Conservation (phyloP, 139 green algal genomes). For the Trebouxia sp. region DNA sequence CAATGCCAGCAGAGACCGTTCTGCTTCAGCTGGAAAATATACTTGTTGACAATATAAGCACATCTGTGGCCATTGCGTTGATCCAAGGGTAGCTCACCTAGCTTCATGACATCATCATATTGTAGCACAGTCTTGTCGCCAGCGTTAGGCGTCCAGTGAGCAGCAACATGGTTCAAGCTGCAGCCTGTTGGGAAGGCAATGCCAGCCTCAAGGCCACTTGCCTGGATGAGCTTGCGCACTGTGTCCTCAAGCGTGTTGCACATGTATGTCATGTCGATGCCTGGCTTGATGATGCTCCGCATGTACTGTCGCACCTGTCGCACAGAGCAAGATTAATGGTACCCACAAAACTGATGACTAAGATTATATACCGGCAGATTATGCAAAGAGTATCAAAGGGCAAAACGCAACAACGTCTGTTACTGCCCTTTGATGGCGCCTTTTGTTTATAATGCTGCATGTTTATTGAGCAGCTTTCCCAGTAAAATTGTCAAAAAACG, state of each 20-base stretch:
- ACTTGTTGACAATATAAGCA: no score
- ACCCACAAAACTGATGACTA: no score
- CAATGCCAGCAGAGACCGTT: slow-evolving; percentile 90
- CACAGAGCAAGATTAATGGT: no score
- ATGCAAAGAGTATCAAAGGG: no score
- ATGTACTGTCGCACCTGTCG: slow-evolving; percentile 92
- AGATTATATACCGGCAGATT: no score
- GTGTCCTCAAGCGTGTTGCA: slow-evolving; percentile 93
- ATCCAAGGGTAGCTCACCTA: slow-evolving; percentile 50
- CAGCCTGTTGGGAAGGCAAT: slow-evolving; percentile 94
- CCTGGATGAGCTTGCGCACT: slow-evolving; percentile 89
- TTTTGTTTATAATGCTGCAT: no score
- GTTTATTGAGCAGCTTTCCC: no score
- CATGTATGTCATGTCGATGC: slow-evolving; percentile 88
- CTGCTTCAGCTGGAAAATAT: no score
- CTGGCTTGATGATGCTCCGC: slow-evolving; percentile 85
- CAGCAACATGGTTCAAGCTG: slow-evolving; percentile 94
- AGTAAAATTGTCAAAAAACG: no score
- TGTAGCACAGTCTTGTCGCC: slow-evolving; percentile 97
- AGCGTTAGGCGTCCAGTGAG: slow-evolving; percentile 97
- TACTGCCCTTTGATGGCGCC: no score
- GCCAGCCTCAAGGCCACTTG: slow-evolving; percentile 86
- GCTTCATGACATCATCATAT: slow-evolving; percentile 99
- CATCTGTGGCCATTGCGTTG: no score
- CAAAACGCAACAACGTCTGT: no score